Evolutionary conservation across 805 yeast genomes (phyloP).

Genomic region (Kuraishia ogatae): DNA sequence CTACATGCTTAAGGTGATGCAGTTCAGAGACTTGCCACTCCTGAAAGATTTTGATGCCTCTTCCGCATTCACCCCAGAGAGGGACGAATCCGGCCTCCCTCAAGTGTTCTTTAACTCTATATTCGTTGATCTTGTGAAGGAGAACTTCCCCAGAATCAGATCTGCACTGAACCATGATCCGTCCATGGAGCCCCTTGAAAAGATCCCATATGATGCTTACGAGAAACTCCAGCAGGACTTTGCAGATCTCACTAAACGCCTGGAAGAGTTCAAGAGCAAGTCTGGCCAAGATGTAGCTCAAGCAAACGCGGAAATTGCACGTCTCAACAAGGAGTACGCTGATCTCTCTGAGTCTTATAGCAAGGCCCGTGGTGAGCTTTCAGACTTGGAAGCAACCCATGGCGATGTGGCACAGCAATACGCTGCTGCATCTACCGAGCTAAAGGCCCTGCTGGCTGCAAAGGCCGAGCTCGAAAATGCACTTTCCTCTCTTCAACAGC

Average conservation of each 20-base stretch:
- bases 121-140: slow-evolving; percentile 61
- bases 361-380: slow-evolving; percentile 20
- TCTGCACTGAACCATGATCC: slow-evolving; percentile 73
- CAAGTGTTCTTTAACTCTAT: slow-evolving; percentile 61
- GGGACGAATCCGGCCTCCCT: slow-evolving; percentile 84
- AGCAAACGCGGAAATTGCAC: slow-evolving; percentile 14
- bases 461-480: slow-evolving; percentile 25
- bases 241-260: slow-evolving; percentile 8
- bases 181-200: slow-evolving; percentile 55
- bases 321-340: slow-evolving; percentile 18
- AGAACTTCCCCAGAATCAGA: slow-evolving; percentile 57
- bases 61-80: slow-evolving; percentile 37
- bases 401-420: slow-evolving; percentile 18
- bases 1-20: slow-evolving; percentile 62
- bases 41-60: slow-evolving; percentile 52
- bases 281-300: slow-evolving; percentile 8
- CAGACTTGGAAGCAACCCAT: slow-evolving; percentile 20
- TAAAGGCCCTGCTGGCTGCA: slow-evolving; percentile 4
- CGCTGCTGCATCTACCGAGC: slow-evolving; percentile 10
- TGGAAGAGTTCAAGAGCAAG: slow-evolving; percentile 11
- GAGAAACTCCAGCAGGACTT: slow-evolving; percentile 34
- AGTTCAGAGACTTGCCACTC: slow-evolving; percentile 51
- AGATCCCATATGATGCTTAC: slow-evolving; percentile 53
- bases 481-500: slow-evolving; percentile 12
- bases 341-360: slow-evolving; percentile 21